Base-by-base conservation (phyloP, 2,329 filamentous ascomycete genomes). In the Fusarium acutatum region DNA sequence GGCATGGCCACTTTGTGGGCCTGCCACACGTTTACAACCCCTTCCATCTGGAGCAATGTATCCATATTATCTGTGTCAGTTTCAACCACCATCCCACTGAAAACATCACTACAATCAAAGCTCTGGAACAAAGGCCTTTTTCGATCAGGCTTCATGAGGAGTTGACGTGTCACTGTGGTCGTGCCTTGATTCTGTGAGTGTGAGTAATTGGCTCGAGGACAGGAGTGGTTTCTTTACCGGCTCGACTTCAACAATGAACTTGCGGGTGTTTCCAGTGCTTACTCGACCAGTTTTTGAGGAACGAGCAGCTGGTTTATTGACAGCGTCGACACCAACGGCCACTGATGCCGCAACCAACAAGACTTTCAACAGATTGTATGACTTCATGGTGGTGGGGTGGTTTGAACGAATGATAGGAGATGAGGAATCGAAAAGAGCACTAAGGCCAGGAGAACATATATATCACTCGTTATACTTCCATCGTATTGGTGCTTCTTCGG, bases 11-110 rank as follows among this genome's bases (percentile, higher is more conserved):
- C 65, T 13, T 74, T 76, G n/a, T 71, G 76, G 50, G 79, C 73
- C n/a, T 78, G 78, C 82, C 82, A 84, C 26, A 82, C 82, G 35
- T 82, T 82, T 47, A 79, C 57, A 22, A 84, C 80, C 9, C 82
- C 82, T 11, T 79, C 75, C 60, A 83, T 70, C 15, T 73, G 61
- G 17, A 72, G 74, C 7, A 84, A 71, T 11, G 76, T 78, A 46
- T 84, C 82, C 37, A 77, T 63, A 58, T 81, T 82, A 34, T 82
- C 76, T 7, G 70, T 68, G 24, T 78, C 73, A 5, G 78, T 79
- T 60, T 82, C 78, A n/a, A 84, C 52, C 22, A 78, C 77, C 35
- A 82, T 73, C 7, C 82, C 82, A 14, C 73, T 77, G 49, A 84
- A 84, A 44, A 83, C 67, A 54, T 82, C 80, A 43, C 78, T 76